phyloP scores from a whole-genome alignment of 495 filamentous ascomycete species.

The Pyronema omphalodes region DNA sequence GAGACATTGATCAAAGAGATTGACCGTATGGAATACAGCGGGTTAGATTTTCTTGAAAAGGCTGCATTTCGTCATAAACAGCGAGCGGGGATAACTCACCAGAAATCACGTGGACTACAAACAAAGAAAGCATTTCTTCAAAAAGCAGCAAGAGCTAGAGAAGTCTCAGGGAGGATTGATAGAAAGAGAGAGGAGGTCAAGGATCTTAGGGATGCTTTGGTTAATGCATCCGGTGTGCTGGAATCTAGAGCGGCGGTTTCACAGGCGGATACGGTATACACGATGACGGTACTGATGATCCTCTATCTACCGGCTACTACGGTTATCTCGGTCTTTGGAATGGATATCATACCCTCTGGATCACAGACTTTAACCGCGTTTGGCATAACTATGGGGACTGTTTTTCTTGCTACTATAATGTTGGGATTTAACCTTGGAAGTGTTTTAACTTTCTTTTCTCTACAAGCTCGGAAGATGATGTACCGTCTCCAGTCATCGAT shows the following conservation, averaged over 20 bases:
- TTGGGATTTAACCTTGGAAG: constrained; percentile 9
- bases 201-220: constrained; percentile 5
- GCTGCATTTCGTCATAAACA: constrained; percentile 2
- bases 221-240: constrained; percentile 9
- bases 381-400: constrained; percentile 4
- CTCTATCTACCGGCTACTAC: constrained; percentile 6
- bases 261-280: constrained; percentile 10
- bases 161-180: background rate
- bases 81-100: background rate
- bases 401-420: background rate
- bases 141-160: background rate
- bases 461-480: background rate
- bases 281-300: constrained; percentile 8
- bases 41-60: background rate
- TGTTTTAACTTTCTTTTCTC: background rate
- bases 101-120: background rate
- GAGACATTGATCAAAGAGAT: background rate
- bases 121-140: constrained; percentile 2
- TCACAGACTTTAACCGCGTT: constrained; percentile 5
- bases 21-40: background rate
- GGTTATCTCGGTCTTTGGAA: constrained; percentile 6
- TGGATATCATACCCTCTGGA: constrained; percentile 1
- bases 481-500: constrained; percentile 4
- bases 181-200: constrained; percentile 5
- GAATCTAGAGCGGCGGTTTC: constrained; percentile 10